phyloP scores from a whole-genome alignment of 768 basidiomycete species.

The Mycena indigotica region DNA sequence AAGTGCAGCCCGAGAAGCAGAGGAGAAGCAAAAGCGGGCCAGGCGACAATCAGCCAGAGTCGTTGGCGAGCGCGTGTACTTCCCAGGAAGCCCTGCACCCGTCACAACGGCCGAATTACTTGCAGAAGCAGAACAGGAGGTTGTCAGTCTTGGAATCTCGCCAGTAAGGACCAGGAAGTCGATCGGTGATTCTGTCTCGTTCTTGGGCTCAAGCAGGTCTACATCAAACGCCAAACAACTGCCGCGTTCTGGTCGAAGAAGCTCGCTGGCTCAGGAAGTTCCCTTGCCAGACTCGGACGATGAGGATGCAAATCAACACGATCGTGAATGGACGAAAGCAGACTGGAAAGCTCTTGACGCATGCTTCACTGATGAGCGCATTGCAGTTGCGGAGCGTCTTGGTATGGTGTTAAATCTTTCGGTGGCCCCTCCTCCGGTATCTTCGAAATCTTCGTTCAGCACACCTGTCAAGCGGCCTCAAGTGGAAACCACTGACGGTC shows the following conservation, averaged over 20 bases:
- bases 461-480: constrained; percentile 6
- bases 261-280: constrained; percentile 5
- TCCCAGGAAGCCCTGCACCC: constrained; percentile 51
- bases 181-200: too few species aligned
- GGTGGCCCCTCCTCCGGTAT: not conserved
- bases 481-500: constrained; percentile 12
- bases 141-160: constrained; percentile 25
- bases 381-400: constrained; percentile 43
- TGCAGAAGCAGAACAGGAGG: constrained; percentile 58
- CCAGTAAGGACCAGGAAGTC: not conserved
- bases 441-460: not conserved
- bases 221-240: too few species aligned
- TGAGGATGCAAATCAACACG: constrained; percentile 11
- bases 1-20: not conserved
- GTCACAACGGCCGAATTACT: constrained; percentile 60
- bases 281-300: not conserved
- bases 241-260: not conserved
- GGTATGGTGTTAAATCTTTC: constrained; percentile 18
- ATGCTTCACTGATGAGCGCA: constrained; percentile 73
- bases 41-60: constrained; percentile 40
- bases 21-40: constrained; percentile 13
- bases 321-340: constrained; percentile 62
- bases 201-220: too few species aligned
- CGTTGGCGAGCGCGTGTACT: constrained; percentile 53
- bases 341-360: constrained; percentile 83